Base-by-base conservation (phyloP, 2,329 filamentous ascomycete genomes). In the Blastomyces percursus region DNA sequence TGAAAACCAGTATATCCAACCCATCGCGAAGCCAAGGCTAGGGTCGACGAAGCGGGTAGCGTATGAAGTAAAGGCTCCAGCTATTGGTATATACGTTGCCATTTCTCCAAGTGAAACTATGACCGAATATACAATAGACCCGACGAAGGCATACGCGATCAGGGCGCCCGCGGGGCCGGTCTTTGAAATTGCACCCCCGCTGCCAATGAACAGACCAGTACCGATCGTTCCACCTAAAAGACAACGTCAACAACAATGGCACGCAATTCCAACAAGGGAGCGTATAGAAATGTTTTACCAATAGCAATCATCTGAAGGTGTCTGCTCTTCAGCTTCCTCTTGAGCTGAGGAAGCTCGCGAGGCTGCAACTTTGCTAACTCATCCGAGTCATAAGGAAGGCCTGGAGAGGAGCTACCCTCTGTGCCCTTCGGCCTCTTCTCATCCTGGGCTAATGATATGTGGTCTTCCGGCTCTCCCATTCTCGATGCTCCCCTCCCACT, bases 281-380 rank as follows among this genome's bases (percentile, higher is more conserved):
- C 19, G 19, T 8, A 24, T 35, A 38, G 1, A 27, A 19, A 19
- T 24, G 16, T 7, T 59, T 30, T 66, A 67, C 64, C 92, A 69
- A 97, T 96, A 32, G 94, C 94, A 80, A 97, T 97, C 93, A 97
- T 97, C 79, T 97, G 93, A 73, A 97, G 73, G 79, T 99, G 94
- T 57, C 91, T 81, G 32, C 87, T 88, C 78, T 95, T 95, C 69
- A 96, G 77, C 77, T 87, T 89, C 71, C 91, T 82, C 64, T 89
- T 85, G 64, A 97, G 81, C 61, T 76, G 72, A 2, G 74, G 73
- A 65, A 87, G 52, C 85, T 87, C 51, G 85, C 93, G 68, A 76
- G 81, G 63, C 74, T 64, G 70, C 69, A 75, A 63, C 62, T 77
- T 76, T 65, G 77, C 75, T 57, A 73, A 60, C 62, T 76, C 72